These are phyloP conservation scores for Coniochaeta sp. DNA, from an alignment of 2,329 filamentous ascomycete species.

Conservation along the genomic window DNA sequence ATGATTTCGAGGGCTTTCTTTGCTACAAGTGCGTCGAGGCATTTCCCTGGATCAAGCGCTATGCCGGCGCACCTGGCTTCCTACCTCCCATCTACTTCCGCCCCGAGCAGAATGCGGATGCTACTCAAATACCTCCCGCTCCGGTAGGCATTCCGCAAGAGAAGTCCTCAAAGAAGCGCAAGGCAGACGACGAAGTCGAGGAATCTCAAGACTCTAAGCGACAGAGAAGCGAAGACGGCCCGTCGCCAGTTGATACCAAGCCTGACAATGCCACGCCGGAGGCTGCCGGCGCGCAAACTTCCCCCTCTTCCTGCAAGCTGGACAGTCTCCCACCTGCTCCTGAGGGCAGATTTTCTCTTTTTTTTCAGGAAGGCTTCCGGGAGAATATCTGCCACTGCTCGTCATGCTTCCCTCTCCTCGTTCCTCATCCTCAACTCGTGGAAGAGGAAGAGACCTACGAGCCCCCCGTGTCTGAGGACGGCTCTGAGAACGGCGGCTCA, in stretches of 20 bases:
- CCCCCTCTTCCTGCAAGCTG: slow-evolving; percentile 47
- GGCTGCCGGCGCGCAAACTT: slow-evolving; percentile 9
- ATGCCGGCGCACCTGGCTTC: slow-evolving; percentile 75
- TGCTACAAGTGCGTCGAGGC: slow-evolving; percentile 91
- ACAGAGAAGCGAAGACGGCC: slow-evolving; percentile 35
- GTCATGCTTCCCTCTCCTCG: slow-evolving; percentile 69
- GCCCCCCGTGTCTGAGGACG: slow-evolving; percentile 70
- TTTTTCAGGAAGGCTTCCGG: slow-evolving; percentile 74
- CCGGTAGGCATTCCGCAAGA: too few species aligned
- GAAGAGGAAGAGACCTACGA: slow-evolving; percentile 95
- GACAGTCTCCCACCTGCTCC: slow-evolving; percentile 49
- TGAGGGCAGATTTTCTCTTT: slow-evolving; percentile 65
- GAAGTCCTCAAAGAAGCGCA: slow-evolving; percentile 54
- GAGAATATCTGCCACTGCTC: slow-evolving; percentile 75
- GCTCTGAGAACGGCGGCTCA: slow-evolving; percentile 42
- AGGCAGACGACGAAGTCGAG: slow-evolving; percentile 34
- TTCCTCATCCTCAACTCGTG: slow-evolving; percentile 69
- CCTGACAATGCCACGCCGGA: slow-evolving; percentile 7
- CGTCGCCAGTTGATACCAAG: neutral
- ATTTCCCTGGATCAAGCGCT: slow-evolving; percentile 85
- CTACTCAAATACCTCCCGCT: slow-evolving; percentile 1
- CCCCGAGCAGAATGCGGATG: slow-evolving; percentile 9
- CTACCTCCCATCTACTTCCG: slow-evolving; percentile 60
- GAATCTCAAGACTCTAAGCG: slow-evolving; percentile 40
- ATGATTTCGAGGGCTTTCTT: slow-evolving; percentile 82